Evolutionary conservation across 805 yeast genomes (phyloP).

Genomic region (Kazachstania martiniae): DNA sequence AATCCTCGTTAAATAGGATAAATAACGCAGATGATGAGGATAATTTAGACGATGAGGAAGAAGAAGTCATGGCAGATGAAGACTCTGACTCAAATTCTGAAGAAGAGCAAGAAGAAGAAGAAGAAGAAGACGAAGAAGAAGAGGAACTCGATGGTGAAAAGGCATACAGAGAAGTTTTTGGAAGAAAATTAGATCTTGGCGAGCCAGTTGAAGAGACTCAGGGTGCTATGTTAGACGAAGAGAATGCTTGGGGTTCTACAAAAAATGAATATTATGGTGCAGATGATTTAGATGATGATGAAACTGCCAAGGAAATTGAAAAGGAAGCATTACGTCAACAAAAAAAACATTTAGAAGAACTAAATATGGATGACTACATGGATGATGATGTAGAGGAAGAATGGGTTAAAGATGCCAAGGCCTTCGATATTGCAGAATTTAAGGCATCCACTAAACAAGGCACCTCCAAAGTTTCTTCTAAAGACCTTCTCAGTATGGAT

Average conservation of each 20-base stretch:
- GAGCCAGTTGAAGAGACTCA: slow-evolving; percentile 22
- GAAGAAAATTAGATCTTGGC: slow-evolving; percentile 20
- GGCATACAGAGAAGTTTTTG: slow-evolving; percentile 31
- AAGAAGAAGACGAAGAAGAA: slow-evolving; percentile 22
- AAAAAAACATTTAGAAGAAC: slow-evolving; percentile 63
- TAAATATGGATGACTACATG: slow-evolving; percentile 62
- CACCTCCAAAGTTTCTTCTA: slow-evolving; percentile 27
- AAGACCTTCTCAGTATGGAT: slow-evolving; percentile 41
- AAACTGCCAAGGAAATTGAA: slow-evolving; percentile 65
- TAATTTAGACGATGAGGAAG: slow-evolving; percentile 34
- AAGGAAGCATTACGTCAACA: slow-evolving; percentile 83
- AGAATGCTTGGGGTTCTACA: slow-evolving; percentile 38
- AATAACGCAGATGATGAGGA: slow-evolving; percentile 37
- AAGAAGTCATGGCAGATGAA: slow-evolving; percentile 37
- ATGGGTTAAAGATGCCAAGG: slow-evolving; percentile 55
- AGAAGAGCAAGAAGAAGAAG: slow-evolving; percentile 20
- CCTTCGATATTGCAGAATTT: slow-evolving; percentile 34
- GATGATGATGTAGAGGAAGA: slow-evolving; percentile 66
- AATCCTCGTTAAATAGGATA: slow-evolving; percentile 39
- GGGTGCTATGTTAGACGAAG: slow-evolving; percentile 27
- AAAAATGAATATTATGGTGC: slow-evolving; percentile 42
- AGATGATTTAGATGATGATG: slow-evolving; percentile 49
- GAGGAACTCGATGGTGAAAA: slow-evolving; percentile 28
- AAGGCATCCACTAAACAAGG: slow-evolving; percentile 22
- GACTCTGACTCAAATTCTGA: slow-evolving; percentile 6